Base-by-base conservation (phyloP, 2,329 filamentous ascomycete genomes). In the Neofusicoccum cordaticola region DNA sequence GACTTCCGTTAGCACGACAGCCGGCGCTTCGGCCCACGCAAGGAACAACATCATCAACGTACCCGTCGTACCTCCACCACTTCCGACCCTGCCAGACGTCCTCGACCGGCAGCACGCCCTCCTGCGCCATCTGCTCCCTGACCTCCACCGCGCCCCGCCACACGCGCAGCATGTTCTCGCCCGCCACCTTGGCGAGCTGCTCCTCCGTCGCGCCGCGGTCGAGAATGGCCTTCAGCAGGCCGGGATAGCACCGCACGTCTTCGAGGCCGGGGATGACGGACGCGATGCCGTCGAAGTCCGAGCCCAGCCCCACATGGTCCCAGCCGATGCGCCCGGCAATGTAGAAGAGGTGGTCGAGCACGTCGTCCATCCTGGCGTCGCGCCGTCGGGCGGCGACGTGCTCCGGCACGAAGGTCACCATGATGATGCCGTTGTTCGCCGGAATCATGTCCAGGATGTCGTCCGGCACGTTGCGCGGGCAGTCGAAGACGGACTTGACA, bases 311-410 rank as follows among this genome's bases (percentile, higher is more conserved):
- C 35, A 80, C 75, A 64, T 76, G 72, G 12, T 73, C 70, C 67
- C 69, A 75, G 2, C 73, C 75, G 53, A 73, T 70, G 11, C 69
- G 64, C n/a, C 69, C 56, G 8, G 69, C 75, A 17, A 77, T 69
- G 62, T 78, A 68, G 48, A 69, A 65, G 44, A 80, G 75, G 64
- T 79, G 77, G 45, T 72, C 69, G 4, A 68, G 70, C 9, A 73
- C 72, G 11, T 66, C 35, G 19, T 65, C 62, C 12, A 73, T n/a
- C 35, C 39, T 62, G 13, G 65, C 44, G 19, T 48, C 45, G 17
- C 19, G 45, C 19, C 45, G 19, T 4, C 45, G 17, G 4, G 45
- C 11, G 17, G 19, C 45, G 15, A 48, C 45, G 45, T 48, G 45
- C 19, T 48, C 45, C 2, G 71, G 63, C 41, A 72, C 70, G n/a